phyloP scores from a whole-genome alignment of 768 basidiomycete genomes.

The Lactarius quietus region DNA sequence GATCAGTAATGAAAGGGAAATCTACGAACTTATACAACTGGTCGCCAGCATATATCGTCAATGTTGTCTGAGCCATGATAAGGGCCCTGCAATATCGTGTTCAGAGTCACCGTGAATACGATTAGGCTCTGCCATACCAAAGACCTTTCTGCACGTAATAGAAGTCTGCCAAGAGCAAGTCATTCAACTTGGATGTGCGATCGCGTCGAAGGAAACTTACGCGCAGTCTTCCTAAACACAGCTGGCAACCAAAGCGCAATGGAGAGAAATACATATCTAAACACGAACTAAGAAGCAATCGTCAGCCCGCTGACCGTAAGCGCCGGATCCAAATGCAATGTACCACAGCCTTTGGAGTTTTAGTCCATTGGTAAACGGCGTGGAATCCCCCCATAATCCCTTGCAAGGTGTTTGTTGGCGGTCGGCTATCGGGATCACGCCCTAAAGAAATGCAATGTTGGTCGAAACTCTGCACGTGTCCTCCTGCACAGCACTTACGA shows the following conservation, averaged over 20 bases:
- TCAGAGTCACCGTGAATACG: not conserved
- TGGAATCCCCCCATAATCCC: constrained; percentile 37
- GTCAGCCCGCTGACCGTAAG: not conserved
- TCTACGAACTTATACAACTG: constrained; percentile 48
- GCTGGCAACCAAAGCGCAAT: constrained; percentile 51
- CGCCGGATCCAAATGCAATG: constrained; percentile 6
- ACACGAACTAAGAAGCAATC: constrained; percentile 39
- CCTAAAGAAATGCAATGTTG: constrained; percentile 28
- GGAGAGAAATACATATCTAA: constrained; percentile 48
- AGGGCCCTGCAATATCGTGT: constrained; percentile 40
- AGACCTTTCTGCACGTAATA: constrained; percentile 45
- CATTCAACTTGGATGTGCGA: constrained; percentile 4
- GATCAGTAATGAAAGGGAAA: not conserved
- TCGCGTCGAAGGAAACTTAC: constrained; percentile 32
- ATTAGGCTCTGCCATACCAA: constrained; percentile 34
- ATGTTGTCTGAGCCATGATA: constrained; percentile 57
- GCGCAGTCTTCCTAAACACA: constrained; percentile 40
- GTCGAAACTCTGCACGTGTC: not conserved
- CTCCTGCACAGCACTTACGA: constrained; percentile 18
- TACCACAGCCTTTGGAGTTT: constrained; percentile 42
- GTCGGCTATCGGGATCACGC: constrained; percentile 46
- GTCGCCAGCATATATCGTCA: constrained; percentile 55
- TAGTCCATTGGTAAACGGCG: constrained; percentile 38
- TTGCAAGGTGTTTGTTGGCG: constrained; percentile 44
- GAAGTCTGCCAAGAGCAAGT: constrained; percentile 33